These are phyloP conservation scores for Hypoxylon rickii DNA, from an alignment of 495 filamentous ascomycete species.

Conservation along the genomic window DNA sequence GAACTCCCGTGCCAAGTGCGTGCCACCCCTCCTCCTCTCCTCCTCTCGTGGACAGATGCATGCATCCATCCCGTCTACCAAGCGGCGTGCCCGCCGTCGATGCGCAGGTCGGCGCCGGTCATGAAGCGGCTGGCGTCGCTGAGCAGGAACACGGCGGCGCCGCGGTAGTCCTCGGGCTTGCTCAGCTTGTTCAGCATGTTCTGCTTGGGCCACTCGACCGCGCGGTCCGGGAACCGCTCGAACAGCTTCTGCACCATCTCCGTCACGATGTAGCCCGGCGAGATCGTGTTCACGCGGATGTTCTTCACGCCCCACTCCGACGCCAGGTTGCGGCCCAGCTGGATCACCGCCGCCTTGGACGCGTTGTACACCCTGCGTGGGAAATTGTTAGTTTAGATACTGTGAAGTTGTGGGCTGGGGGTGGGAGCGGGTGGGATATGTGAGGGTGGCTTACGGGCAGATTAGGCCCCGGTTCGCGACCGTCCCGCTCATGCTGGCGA, in stretches of 20 bases:
- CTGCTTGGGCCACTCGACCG: slow-evolving; percentile 77
- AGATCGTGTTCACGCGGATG: slow-evolving; percentile 95
- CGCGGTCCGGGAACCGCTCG: slow-evolving; percentile 72
- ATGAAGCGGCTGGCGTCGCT: slow-evolving; percentile 88
- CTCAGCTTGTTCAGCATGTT: slow-evolving; percentile 89
- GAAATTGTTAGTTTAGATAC: slow-evolving; percentile 59
- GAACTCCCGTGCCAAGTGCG: neutral
- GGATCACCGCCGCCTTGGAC: slow-evolving; percentile 85
- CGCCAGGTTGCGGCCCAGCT: slow-evolving; percentile 84
- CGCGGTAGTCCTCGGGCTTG: slow-evolving; percentile 77
- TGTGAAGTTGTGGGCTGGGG: neutral
- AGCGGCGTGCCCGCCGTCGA: slow-evolving; percentile 80
- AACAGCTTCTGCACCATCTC: slow-evolving; percentile 85
- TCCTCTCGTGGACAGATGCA: neutral
- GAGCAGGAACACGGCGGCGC: slow-evolving; percentile 81
- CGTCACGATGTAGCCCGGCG: slow-evolving; percentile 94
- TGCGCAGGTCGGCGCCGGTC: slow-evolving; percentile 78
- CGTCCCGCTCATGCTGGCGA: slow-evolving; percentile 80
- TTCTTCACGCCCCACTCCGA: slow-evolving; percentile 82
- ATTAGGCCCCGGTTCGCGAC: slow-evolving; percentile 69
- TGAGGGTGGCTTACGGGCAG: slow-evolving; percentile 45
- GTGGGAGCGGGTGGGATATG: neutral
- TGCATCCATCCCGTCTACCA: slow-evolving; percentile 57
- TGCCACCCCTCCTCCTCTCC: neutral
- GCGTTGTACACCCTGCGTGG: slow-evolving; percentile 85